Evolutionary conservation across 176 grass and related monocot species (phyloP), one percentile per base, ranked within the genome.

Genomic region (Musa itinerans): DNA sequence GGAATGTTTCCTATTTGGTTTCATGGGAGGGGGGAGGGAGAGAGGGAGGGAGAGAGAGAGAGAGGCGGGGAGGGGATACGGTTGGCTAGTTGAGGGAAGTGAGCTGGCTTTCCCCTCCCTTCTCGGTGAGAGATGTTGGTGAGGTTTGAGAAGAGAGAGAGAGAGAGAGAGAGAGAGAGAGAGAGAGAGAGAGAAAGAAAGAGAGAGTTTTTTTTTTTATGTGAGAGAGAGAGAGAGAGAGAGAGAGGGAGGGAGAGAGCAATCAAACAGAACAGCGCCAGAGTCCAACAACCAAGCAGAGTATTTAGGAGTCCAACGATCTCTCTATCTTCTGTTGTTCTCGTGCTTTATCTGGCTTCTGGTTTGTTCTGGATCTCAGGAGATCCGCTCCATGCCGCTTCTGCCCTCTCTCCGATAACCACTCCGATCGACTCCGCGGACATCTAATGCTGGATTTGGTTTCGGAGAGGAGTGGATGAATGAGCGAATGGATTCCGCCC

Each of bases 241-340:
- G 67, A 69, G 26, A 49, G 67, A 49, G 67, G 3, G 24, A 24
- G 24, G 24, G 24, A 24, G 67, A 50, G 11, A 50, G 43, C 34
- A 69, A 69, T 69, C 67, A 69, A 69, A 69, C 67, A 69, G 67
- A 69, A 69, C 24, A 61, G n/a, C 15, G 57, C 57, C 7, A n/a
- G 12, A 69, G 67, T 69, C 27, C 67, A 69, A 69, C 67, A 61
- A 61, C 57, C 16, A 10, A 69, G 43, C 34, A 50, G 67, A 69
- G 67, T 43, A 50, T 19, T 69, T 49, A 69, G 34, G 34, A 43
- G 67, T 69, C 67, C 29, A 50, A n/a, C 27, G n/a, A 69, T 50
- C 67, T 69, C 27, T 17, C 34, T 43, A 6, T 43, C 34, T 43
- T 43, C 34, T 43, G 34, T 43, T 43, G 3, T 43, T 3, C 57